Evolutionary conservation across 2,329 filamentous ascomycete genomes (phyloP).

Genomic region (Fusarium udum): DNA sequence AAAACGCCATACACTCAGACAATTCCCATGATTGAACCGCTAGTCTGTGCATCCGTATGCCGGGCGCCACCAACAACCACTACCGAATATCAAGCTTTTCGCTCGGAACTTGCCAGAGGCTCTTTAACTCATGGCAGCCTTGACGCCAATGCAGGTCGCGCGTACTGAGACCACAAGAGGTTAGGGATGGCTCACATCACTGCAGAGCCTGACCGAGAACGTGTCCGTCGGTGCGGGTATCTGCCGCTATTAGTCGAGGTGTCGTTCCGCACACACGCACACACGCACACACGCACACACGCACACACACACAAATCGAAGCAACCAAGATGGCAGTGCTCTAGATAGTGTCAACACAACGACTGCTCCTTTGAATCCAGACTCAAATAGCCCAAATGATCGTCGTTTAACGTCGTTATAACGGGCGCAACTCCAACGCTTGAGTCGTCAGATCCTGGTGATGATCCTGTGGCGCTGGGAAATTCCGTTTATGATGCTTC

Average conservation of each 20-base stretch:
- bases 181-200: background rate
- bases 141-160: background rate
- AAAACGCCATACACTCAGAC: conserved; percentile 6
- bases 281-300: background rate
- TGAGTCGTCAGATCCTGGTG: background rate
- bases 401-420: background rate
- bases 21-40: background rate
- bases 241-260: background rate
- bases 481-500: conserved; percentile 12
- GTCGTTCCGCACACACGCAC: background rate
- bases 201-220: background rate
- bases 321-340: background rate
- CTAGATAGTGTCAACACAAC: conserved; percentile 4
- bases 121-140: background rate
- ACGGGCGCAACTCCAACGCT: background rate
- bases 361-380: background rate
- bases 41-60: conserved; percentile 1
- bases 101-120: conserved; percentile 25
- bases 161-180: conserved; percentile 6
- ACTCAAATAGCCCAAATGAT: background rate
- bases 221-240: background rate
- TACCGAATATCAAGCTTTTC: conserved; percentile 30
- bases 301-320: background rate
- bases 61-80: conserved; percentile 24
- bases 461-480: background rate